Base-by-base conservation (phyloP, 768 basidiomycete genomes). In the Plicaturopsis crispa region DNA sequence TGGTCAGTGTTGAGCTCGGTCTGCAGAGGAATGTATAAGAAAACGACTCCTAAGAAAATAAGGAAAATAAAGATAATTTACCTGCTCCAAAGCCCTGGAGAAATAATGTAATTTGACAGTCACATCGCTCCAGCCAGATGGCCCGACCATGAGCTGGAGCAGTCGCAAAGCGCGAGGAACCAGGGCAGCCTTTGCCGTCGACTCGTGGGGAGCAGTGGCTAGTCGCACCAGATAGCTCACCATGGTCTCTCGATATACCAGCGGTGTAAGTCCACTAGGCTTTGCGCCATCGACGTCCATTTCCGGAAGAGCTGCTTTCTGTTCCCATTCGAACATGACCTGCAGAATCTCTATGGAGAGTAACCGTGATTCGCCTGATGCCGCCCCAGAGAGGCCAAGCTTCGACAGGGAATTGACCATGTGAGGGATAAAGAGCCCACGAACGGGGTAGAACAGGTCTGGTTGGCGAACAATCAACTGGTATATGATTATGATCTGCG, bases 141-240 rank as follows among this genome's bases (percentile, higher is more conserved):
- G 79, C 2, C 84, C 79, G 14, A 93, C 73, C 52, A 99, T 82
- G 45, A 74, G 68, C 49, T 84, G 80, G 36, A 99, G 67, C 19
- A 87, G 57, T 0, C 66, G 54, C 22, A 88, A 62, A 1, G 81
- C 79, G 41, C 80, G 73, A 17, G 81, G 77, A 31, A 82, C 61
- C 13, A 85, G 63, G 12, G 62, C 57, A 16, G 43, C 47, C 35
- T 55, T 61, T 5, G 63, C 60, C 5, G 69, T 58, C n/a, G 68
- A 68, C 39, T 83, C 78, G 40, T 77, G 69, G 1, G 72, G 61
- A 21, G 75, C 72, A 12, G 88, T 88, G 6, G 87, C 80, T 33
- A 98, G 70, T 33, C 94, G 83, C n/a, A 99, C 80, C 23, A 99
- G 73, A 60, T 92, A 96, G 64, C 90, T 92, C 46, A 97, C 84